phyloP scores from a whole-genome alignment of 1,284 basidiomycete genomes.

The Microbotryum intermedium region DNA sequence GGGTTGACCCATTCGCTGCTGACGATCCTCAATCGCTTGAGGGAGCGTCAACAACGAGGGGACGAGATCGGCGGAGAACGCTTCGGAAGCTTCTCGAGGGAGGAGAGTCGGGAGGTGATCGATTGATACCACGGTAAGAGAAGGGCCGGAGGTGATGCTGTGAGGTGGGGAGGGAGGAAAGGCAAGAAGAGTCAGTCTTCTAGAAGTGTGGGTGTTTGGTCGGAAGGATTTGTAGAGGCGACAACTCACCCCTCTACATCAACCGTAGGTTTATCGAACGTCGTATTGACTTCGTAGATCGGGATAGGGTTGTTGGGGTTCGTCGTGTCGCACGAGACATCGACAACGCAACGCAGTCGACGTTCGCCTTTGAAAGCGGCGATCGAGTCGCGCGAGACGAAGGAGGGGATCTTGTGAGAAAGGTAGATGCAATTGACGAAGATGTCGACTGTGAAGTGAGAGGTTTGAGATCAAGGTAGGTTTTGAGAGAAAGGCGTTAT shows the following conservation, averaged over 20 bases:
- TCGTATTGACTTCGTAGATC: constrained; percentile 91
- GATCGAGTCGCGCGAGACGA: constrained; percentile 70
- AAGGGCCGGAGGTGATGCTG: constrained; percentile 48
- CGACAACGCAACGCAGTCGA: constrained; percentile 76
- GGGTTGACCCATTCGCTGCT: constrained; percentile 13
- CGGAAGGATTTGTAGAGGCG: not conserved
- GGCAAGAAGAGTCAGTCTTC: not conserved
- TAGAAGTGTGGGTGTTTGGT: not conserved
- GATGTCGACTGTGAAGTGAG: constrained; percentile 61
- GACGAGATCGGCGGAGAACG: constrained; percentile 83
- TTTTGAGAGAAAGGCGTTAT: not conserved
- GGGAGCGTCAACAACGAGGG: constrained; percentile 74
- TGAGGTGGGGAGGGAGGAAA: constrained; percentile 34
- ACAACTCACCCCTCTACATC: constrained; percentile 49
- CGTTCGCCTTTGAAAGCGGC: constrained; percentile 59
- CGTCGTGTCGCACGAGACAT: constrained; percentile 98
- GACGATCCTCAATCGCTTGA: constrained; percentile 16
- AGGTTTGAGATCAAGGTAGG: not conserved
- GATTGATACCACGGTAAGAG: constrained; percentile 84
- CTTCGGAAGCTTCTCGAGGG: constrained; percentile 92
- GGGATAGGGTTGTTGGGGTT: constrained; percentile 98
- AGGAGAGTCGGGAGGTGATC: constrained; percentile 95
- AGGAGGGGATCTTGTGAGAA: constrained; percentile 75
- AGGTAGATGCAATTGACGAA: constrained; percentile 99
- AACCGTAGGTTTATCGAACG: constrained; percentile 88